These are phyloP conservation scores for Mucor irregularis DNA, from an alignment of 371 early-diverging fungal species.

Conservation along the genomic window DNA sequence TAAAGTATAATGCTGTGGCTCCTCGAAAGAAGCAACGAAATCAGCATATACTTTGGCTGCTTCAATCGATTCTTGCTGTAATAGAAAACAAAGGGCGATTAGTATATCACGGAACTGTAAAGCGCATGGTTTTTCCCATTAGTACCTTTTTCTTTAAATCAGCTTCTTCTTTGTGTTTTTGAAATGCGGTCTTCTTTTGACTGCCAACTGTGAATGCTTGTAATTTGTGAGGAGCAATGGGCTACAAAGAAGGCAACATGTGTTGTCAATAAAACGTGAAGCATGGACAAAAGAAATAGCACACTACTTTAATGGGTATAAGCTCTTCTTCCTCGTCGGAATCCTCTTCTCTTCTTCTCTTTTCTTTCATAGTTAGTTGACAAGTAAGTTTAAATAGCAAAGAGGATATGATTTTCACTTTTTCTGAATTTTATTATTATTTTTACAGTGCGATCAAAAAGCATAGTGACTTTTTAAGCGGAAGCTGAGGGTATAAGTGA, in stretches of 20 bases:
- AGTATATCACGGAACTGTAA: too few relatives aligned
- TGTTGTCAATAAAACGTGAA: not conserved
- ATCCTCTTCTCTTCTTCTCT: constrained; percentile 21
- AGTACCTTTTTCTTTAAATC: constrained; percentile 72
- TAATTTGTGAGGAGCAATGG: constrained; percentile 62
- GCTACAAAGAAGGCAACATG: constrained; percentile 20
- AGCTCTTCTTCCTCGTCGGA: not conserved
- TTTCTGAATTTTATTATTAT: not conserved
- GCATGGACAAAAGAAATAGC: too few relatives aligned
- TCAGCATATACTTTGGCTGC: constrained; percentile 82
- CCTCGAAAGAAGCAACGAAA: constrained; percentile 86
- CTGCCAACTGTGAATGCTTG: constrained; percentile 70
- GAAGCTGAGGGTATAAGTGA: too few relatives aligned
- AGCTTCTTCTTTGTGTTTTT: constrained; percentile 75
- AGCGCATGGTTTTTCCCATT: not conserved
- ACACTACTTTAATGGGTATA: constrained; percentile 14
- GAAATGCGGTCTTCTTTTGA: constrained; percentile 72
- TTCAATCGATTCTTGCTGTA: constrained; percentile 68
- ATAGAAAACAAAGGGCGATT: not conserved
- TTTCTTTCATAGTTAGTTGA: constrained; percentile 24
- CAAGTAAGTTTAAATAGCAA: too few relatives aligned
- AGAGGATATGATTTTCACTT: too few relatives aligned
- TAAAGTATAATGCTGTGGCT: constrained; percentile 41
- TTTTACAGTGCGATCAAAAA: not conserved
- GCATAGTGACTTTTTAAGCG: not conserved